A percentile compares a stretch with the other conserved stretches of the same genome.
Conservation (phyloP, 768 basidiomycete species). For the Suillus plorans region DNA sequence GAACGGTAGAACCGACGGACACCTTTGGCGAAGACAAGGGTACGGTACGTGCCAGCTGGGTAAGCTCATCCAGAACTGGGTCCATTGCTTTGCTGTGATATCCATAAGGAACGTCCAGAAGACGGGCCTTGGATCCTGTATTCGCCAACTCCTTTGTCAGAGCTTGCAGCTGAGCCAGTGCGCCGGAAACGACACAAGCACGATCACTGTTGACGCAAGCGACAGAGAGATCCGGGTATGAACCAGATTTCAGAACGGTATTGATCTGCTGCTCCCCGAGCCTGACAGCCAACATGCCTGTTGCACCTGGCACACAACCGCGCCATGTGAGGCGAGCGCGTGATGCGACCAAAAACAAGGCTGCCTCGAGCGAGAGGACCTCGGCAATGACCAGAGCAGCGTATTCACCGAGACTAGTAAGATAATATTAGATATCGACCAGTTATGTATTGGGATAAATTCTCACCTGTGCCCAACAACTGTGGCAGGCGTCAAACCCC, state of each 20-base stretch:
- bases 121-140: conserved; percentile 37
- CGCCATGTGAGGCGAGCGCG: conserved; percentile 57
- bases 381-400: conserved; percentile 65
- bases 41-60: conserved; percentile 35
- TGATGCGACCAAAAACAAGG: conserved; percentile 54
- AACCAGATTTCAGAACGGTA: conserved; percentile 30
- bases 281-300: conserved; percentile 64
- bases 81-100: conserved; percentile 70
- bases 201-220: conserved; percentile 63
- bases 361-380: conserved; percentile 55
- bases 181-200: conserved; percentile 62
- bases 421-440: not conserved
- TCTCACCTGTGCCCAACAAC: conserved; percentile 73
- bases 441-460: not conserved
- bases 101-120: conserved; percentile 57
- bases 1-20: conserved; percentile 62
- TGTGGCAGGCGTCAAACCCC: conserved; percentile 61
- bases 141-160: conserved; percentile 45
- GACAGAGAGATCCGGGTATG: conserved; percentile 42
- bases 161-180: conserved; percentile 38
- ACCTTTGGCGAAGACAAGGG: conserved; percentile 48
- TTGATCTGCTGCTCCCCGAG: conserved; percentile 35
- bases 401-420: conserved; percentile 69
- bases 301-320: conserved; percentile 42
- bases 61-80: conserved; percentile 52